Evolutionary conservation across 495 filamentous ascomycete genomes (phyloP).

Genomic region (Delitschia confertaspora): DNA sequence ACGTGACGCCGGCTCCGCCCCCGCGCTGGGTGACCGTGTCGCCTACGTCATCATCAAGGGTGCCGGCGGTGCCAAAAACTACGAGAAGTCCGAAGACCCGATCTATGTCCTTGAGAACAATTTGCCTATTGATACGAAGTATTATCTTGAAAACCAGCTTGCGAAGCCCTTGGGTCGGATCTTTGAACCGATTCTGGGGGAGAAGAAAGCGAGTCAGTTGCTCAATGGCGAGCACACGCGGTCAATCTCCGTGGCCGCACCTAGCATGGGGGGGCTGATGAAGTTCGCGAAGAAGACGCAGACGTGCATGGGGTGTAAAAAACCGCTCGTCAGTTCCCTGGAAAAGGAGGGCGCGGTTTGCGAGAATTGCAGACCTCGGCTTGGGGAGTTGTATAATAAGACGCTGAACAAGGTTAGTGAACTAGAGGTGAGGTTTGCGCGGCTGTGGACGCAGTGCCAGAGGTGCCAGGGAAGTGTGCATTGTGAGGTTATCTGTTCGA

Average conservation of each 20-base stretch:
- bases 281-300: conserved; percentile 95
- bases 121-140: conserved; percentile 94
- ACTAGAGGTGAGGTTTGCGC: conserved; percentile 82
- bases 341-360: conserved; percentile 85
- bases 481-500: conserved; percentile 94
- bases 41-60: conserved; percentile 98
- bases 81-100: conserved; percentile 92
- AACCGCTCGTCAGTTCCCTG: conserved; percentile 69
- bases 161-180: conserved; percentile 89
- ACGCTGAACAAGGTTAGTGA: conserved; percentile 78
- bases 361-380: conserved; percentile 67
- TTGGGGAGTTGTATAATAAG: conserved; percentile 91
- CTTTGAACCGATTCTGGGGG: conserved; percentile 93
- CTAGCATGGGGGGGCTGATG: conserved; percentile 87
- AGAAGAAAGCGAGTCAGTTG: conserved; percentile 75
- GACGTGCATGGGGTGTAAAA: conserved; percentile 99
- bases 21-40: conserved; percentile 89
- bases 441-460: conserved; percentile 98
- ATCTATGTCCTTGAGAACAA: conserved; percentile 97
- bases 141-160: conserved; percentile 98
- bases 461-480: conserved; percentile 96
- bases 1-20: conserved; percentile 88
- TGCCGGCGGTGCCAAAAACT: conserved; percentile 76
- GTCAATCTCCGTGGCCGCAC: conserved; percentile 79
- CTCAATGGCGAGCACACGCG: conserved; percentile 88